Evolutionary conservation across 2,329 filamentous ascomycete genomes (phyloP), one percentile per base, ranked within the genome.

Genomic region (Penicillium freii): DNA sequence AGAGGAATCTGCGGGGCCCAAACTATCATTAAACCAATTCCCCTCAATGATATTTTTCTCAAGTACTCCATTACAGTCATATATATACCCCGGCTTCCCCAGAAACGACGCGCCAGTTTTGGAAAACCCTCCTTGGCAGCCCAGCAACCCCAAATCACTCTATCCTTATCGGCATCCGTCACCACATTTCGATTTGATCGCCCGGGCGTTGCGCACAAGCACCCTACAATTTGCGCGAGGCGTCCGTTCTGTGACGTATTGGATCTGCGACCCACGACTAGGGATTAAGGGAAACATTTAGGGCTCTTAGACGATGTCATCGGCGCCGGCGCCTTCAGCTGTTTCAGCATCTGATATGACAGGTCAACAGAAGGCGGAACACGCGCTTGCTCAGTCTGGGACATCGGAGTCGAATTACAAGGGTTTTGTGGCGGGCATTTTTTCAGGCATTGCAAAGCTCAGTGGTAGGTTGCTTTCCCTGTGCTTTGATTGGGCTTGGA

Each of bases 341-440:
- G 45, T 54, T 23, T 21, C 51, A 10, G 27, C 36, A 7, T 48
- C 36, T 33, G 38, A 55, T 10, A 51, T 58, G 55, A 47, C 52
- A 19, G 46, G 58, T 36, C 51, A 54, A 42, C 54, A 49, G 52
- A 56, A 47, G 39, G 56, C 47, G 52, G 46, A 45, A 29, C 54
- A 19, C 25, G 56, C 62, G 33, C 57, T 66, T 39, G 54, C 60
- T 5, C 49, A 23, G 51, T 48, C 42, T 34, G 54, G 44, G 36
- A 58, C 56, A 17, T 60, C 62, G 5, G 74, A 70, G 59, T 73
- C 70, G 65, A 88, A 90, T 72, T 97, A 97, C 80, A 92, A 91
- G 69, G 94, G 93, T n/a, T 99, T 97, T 72, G 91, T 97, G 29
- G 94, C 91, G 0, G 94, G 94, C n/a, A 86, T 97, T 7, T 97